A percentile compares a stretch with the other conserved stretches of the same genome.
phyloP scores from a whole-genome alignment of 768 basidiomycete species.

The Melanogaster broomeanus region DNA sequence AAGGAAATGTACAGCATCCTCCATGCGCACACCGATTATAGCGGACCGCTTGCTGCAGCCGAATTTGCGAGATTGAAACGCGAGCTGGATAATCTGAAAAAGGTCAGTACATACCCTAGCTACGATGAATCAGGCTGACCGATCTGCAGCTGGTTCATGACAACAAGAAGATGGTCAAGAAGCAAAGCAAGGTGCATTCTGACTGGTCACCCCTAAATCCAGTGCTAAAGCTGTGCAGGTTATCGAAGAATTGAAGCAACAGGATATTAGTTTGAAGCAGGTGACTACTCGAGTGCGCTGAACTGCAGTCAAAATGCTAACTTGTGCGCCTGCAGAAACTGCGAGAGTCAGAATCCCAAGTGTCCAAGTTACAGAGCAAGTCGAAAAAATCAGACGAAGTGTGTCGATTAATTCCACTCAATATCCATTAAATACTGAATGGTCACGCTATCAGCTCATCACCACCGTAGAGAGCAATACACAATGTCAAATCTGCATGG shows the following conservation, averaged over 20 bases:
- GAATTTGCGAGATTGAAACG: slow-evolving; percentile 57
- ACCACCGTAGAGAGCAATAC: slow-evolving; percentile 56
- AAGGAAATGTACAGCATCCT: slow-evolving; percentile 18
- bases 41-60: slow-evolving; percentile 41
- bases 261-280: slow-evolving; percentile 39
- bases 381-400: slow-evolving; percentile 61
- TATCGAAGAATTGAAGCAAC: slow-evolving; percentile 52
- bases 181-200: slow-evolving; percentile 56
- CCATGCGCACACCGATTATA: slow-evolving; percentile 21
- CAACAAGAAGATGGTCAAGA: slow-evolving; percentile 50
- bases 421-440: not conserved
- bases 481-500: slow-evolving; percentile 81
- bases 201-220: not conserved
- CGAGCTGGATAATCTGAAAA: slow-evolving; percentile 59
- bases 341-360: slow-evolving; percentile 46
- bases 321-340: slow-evolving; percentile 34
- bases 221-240: slow-evolving; percentile 35
- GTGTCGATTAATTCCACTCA: slow-evolving; percentile 8
- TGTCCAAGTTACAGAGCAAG: slow-evolving; percentile 47
- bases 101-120: slow-evolving; percentile 25
- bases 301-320: slow-evolving; percentile 1
- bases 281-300: slow-evolving; percentile 27
- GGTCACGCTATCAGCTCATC: slow-evolving; percentile 42
- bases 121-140: slow-evolving; percentile 4
- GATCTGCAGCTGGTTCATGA: slow-evolving; percentile 39